Conservation (phyloP, 2,329 filamentous ascomycete species). For the Coleophoma cylindrospora region DNA sequence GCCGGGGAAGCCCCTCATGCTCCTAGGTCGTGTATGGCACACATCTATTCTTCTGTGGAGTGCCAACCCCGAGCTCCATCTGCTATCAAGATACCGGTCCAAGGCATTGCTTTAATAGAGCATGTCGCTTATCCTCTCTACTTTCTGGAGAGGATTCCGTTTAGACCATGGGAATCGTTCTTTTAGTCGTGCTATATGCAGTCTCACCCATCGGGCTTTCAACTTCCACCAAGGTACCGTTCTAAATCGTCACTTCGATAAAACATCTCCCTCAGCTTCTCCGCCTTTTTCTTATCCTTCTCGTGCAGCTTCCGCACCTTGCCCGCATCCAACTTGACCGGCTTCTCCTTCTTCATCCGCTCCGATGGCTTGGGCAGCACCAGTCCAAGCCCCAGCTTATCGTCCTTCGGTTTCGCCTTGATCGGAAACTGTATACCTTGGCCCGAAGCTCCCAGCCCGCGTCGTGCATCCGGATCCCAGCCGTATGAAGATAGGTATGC, state of each 20-base stretch:
- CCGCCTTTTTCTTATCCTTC: slow-evolving; percentile 56
- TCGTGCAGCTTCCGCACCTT: slow-evolving; percentile 57
- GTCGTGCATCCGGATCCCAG: slow-evolving; percentile 69
- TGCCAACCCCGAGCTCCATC: too few species aligned
- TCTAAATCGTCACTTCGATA: slow-evolving; percentile 73
- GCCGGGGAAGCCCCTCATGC: too few species aligned
- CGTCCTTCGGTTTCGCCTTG: slow-evolving; percentile 63
- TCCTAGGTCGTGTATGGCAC: too few species aligned
- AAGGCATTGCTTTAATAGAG: too few species aligned
- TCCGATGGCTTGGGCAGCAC: slow-evolving; percentile 30
- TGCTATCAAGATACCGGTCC: too few species aligned
- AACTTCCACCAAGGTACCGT: slow-evolving; percentile 44
- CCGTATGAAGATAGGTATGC: slow-evolving; percentile 61
- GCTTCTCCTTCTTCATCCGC: slow-evolving; percentile 34
- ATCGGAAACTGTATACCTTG: slow-evolving; percentile 72
- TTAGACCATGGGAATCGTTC: too few species aligned
- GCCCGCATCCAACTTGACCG: slow-evolving; percentile 61
- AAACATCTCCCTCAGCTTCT: slow-evolving; percentile 65
- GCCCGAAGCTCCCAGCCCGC: slow-evolving; percentile 65
- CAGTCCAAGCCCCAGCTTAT: slow-evolving; percentile 69
- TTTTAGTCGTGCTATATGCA: not conserved
- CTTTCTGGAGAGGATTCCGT: too few species aligned
- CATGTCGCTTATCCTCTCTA: too few species aligned
- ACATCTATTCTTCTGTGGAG: too few species aligned
- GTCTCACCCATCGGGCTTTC: not conserved